Evolutionary conservation across 108 stramenopile genomes (phyloP).

Genomic region (Nitzschia palea): DNA sequence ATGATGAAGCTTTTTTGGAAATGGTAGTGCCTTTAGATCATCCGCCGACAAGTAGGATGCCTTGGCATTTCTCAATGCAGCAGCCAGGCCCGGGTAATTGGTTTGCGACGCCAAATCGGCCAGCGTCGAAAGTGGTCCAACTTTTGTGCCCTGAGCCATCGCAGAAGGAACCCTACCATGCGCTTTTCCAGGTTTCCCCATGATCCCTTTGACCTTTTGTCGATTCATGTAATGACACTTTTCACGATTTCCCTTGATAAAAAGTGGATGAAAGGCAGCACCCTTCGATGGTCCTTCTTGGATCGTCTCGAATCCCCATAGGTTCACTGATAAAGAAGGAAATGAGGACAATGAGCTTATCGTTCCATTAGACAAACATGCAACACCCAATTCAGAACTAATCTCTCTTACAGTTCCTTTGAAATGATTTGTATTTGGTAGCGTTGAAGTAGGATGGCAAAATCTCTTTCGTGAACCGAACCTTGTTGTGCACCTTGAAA

Average conservation of each 20-base stretch:
- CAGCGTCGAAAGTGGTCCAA: background rate
- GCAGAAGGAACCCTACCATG: background rate
- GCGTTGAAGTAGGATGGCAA: slow-evolving; percentile 35
- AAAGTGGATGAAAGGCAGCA: slow-evolving; percentile 14
- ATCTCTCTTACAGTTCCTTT: slow-evolving; percentile 43
- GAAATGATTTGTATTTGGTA: slow-evolving; percentile 60
- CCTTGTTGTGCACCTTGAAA: slow-evolving; percentile 39
- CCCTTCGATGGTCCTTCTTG: slow-evolving; percentile 24
- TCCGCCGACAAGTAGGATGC: background rate
- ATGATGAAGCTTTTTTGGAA: slow-evolving; percentile 12
- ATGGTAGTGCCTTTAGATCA: slow-evolving; percentile 7
- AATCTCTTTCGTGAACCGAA: slow-evolving; percentile 23
- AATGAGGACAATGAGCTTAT: too few species aligned
- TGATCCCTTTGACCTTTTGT: slow-evolving; percentile 13
- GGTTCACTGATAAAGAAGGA: slow-evolving; percentile 4
- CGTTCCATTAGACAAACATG: too few species aligned
- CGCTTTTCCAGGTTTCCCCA: background rate
- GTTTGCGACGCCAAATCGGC: slow-evolving; percentile 4
- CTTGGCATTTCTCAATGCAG: background rate
- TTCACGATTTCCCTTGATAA: slow-evolving; percentile 16
- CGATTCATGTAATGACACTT: slow-evolving; percentile 24
- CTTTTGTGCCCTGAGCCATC: background rate
- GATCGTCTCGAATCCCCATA: slow-evolving; percentile 25
- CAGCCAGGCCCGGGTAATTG: background rate
- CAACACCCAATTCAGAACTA: too few species aligned